A percentile compares a stretch with the other conserved stretches of the same genome.
phyloP scores from a whole-genome alignment of 108 stramenopile species.

The Conticribra guillardii region DNA sequence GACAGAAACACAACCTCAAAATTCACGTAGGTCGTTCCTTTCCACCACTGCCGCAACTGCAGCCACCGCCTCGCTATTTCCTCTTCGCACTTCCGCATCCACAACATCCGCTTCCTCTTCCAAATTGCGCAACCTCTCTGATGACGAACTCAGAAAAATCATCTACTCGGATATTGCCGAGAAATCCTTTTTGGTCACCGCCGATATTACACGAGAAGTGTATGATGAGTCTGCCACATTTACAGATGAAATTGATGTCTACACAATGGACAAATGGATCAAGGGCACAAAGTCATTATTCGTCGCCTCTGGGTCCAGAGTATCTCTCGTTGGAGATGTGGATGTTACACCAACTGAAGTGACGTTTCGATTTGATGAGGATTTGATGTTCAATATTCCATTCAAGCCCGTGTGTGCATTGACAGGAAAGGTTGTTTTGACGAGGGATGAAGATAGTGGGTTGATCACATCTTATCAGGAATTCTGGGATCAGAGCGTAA shows the following conservation, averaged over 20 bases:
- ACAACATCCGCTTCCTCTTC: conserved; percentile 1
- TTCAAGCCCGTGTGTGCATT: conserved; percentile 74
- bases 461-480: conserved; percentile 85
- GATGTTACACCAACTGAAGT: conserved; percentile 50
- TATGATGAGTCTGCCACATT: conserved; percentile 85
- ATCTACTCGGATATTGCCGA: conserved; percentile 68
- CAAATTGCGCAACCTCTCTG: conserved; percentile 57
- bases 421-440: conserved; percentile 76
- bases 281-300: conserved; percentile 81
- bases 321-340: conserved; percentile 68
- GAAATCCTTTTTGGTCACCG: conserved; percentile 75
- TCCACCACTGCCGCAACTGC: conserved; percentile 39
- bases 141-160: conserved; percentile 61
- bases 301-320: conserved; percentile 64
- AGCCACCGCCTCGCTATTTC: conserved; percentile 36
- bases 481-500: conserved; percentile 88
- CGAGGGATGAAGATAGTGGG: conserved; percentile 66
- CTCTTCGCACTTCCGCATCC: conserved; percentile 14
- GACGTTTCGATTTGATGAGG: conserved; percentile 80
- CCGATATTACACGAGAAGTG: conserved; percentile 74
- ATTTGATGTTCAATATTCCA: conserved; percentile 83
- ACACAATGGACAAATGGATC: conserved; percentile 84
- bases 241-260: conserved; percentile 90
- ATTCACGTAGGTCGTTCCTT: no score
- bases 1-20: conserved; percentile 1